Evolutionary conservation across 495 filamentous ascomycete genomes (phyloP).

Genomic region (Podospora appendiculata): DNA sequence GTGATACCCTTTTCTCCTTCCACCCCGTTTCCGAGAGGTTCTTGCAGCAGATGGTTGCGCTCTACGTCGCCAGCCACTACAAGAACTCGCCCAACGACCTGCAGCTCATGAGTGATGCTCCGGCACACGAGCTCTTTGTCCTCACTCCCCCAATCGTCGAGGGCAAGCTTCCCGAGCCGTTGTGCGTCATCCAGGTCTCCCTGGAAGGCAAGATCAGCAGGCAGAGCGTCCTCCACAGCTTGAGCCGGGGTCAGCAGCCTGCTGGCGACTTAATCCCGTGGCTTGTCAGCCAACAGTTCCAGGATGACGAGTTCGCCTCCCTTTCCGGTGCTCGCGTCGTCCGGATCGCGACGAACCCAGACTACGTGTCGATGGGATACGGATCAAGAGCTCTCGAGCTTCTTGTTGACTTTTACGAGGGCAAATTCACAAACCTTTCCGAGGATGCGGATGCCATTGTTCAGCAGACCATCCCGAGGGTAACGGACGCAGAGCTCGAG

Average conservation of each 20-base stretch:
- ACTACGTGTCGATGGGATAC: conserved; percentile 87
- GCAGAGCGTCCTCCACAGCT: conserved; percentile 79
- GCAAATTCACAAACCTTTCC: conserved; percentile 78
- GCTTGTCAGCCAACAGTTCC: conserved; percentile 97
- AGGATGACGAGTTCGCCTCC: conserved; percentile 92
- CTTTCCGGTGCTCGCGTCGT: conserved; percentile 89
- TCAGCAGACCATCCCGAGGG: conserved; percentile 59
- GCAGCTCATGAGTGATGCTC: conserved; percentile 95
- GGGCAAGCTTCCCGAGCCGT: conserved; percentile 79
- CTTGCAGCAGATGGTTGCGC: conserved; percentile 93
- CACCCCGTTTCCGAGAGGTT: conserved; percentile 96
- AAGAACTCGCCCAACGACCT: conserved; percentile 98
- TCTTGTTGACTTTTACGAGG: conserved; percentile 87
- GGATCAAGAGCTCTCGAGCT: conserved; percentile 81
- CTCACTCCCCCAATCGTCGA: conserved; percentile 83
- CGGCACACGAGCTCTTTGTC: conserved; percentile 93
- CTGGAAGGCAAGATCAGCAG: conserved; percentile 92
- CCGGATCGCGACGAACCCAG: conserved; percentile 93
- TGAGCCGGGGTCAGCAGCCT: conserved; percentile 82
- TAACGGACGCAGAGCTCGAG: conserved; percentile 78
- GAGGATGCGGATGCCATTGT: conserved; percentile 46
- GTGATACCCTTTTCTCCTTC: conserved; percentile 96
- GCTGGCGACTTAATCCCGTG: conserved; percentile 96
- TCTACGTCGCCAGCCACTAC: conserved; percentile 98
- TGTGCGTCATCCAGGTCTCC: conserved; percentile 91